These are phyloP conservation scores for Boletus rubropictus DNA, from an alignment of 768 basidiomycete genomes.

Conservation along the genomic window DNA sequence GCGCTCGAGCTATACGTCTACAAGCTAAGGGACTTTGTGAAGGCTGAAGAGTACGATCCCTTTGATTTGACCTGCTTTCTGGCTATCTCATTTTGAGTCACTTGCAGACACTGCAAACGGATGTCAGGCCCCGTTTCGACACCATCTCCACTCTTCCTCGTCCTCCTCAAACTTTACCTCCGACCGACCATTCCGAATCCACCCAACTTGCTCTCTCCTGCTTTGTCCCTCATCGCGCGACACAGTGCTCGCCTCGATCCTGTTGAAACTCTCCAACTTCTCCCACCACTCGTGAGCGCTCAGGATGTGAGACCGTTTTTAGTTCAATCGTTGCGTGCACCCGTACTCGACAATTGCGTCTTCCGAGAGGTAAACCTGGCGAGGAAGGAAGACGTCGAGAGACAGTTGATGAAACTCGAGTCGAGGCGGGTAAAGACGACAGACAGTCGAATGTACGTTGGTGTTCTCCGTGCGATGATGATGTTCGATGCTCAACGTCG, in stretches of 20 bases:
- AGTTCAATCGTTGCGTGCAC: conserved; percentile 58
- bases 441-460: conserved; percentile 83
- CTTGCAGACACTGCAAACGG: conserved; percentile 82
- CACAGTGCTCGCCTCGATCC: conserved; percentile 81
- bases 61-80: not conserved
- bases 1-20: conserved; percentile 96
- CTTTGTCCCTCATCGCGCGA: conserved; percentile 79
- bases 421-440: conserved; percentile 80
- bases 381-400: conserved; percentile 71
- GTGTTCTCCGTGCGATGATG: too few relatives aligned
- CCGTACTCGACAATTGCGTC: conserved; percentile 64
- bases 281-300: conserved; percentile 87
- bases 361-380: conserved; percentile 66
- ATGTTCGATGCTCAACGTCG: not conserved
- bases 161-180: conserved; percentile 83
- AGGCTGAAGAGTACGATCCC: conserved; percentile 80
- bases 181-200: conserved; percentile 53
- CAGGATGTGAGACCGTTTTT: conserved; percentile 76
- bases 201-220: conserved; percentile 65
- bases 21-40: conserved; percentile 70
- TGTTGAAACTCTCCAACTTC: conserved; percentile 72
- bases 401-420: conserved; percentile 71
- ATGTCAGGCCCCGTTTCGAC: conserved; percentile 57
- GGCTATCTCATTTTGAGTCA: not conserved
- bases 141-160: conserved; percentile 68